Evolutionary conservation across 331 rosid genomes (phyloP).

Genomic region (Rhamnella rubrinervis): DNA sequence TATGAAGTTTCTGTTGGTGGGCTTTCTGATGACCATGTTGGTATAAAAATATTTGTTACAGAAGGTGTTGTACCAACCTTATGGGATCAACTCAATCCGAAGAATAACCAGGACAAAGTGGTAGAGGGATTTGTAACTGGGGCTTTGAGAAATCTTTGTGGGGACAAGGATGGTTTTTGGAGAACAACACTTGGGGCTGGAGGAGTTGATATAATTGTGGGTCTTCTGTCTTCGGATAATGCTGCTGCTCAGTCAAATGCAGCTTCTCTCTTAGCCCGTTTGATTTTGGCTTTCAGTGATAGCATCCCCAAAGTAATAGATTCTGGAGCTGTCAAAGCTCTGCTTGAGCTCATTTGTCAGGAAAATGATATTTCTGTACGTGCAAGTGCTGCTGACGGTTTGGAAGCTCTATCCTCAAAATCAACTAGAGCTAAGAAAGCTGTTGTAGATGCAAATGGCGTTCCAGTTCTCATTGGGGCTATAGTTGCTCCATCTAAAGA

Average conservation of each 20-base stretch:
- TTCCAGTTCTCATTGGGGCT: constrained; percentile 84
- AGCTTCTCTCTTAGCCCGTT: constrained; percentile 91
- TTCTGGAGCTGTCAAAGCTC: constrained; percentile 86
- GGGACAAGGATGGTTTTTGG: constrained; percentile 94
- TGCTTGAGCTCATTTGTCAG: constrained; percentile 76
- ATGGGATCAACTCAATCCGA: constrained; percentile 83
- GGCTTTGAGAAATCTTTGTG: constrained; percentile 94
- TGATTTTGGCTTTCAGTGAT: constrained; percentile 87
- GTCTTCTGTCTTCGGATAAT: constrained; percentile 85
- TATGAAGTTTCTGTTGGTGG: constrained; percentile 92
- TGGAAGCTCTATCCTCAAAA: constrained; percentile 87
- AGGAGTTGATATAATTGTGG: constrained; percentile 87
- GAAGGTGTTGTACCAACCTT: constrained; percentile 95
- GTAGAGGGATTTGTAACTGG: constrained; percentile 96
- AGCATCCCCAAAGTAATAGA: constrained; percentile 90
- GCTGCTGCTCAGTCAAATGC: constrained; percentile 92
- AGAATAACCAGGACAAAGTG: constrained; percentile 73
- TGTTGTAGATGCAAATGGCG: constrained; percentile 69
- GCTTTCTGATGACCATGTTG: constrained; percentile 90
- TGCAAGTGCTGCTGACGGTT: constrained; percentile 97
- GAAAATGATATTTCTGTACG: constrained; percentile 85
- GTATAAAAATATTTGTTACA: constrained; percentile 86
- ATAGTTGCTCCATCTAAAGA: constrained; percentile 97
- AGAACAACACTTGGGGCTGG: constrained; percentile 95
- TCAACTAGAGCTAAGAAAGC: constrained; percentile 72